Conservation (phyloP, 2,329 filamentous ascomycete genomes). For the Stachybotrys echinatus region DNA sequence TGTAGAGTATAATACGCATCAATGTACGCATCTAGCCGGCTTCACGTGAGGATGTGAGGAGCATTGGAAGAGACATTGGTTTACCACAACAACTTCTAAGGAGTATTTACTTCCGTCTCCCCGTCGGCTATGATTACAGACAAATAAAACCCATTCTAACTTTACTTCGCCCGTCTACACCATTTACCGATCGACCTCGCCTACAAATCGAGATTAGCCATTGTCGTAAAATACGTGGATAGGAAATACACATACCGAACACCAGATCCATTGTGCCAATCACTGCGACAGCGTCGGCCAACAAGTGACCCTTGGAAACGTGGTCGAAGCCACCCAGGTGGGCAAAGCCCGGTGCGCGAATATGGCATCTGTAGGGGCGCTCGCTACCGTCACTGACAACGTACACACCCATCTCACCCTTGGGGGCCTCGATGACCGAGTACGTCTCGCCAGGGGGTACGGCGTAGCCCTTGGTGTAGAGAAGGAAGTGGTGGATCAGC, state of each 20-base stretch:
- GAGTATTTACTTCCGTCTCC: slow-evolving; percentile 31
- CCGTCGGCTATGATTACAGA: slow-evolving; percentile 35
- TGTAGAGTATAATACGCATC: slow-evolving; percentile 10
- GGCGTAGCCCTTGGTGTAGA: slow-evolving; percentile 97
- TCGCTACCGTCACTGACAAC: slow-evolving; percentile 94
- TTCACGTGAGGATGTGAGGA: no score
- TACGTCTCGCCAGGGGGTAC: slow-evolving; percentile 98
- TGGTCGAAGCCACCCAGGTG: slow-evolving; percentile 95
- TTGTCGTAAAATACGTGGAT: not conserved
- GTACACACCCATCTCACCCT: slow-evolving; percentile 99
- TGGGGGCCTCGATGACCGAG: slow-evolving; percentile 96
- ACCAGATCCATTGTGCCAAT: slow-evolving; percentile 88
- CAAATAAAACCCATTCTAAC: slow-evolving; percentile 27
- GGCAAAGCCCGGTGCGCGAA: slow-evolving; percentile 92
- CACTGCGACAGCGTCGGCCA: slow-evolving; percentile 94
- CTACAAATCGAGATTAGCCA: slow-evolving; percentile 34
- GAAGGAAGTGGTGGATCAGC: slow-evolving; percentile 96
- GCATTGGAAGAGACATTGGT: slow-evolving; percentile 10
- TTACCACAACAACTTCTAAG: slow-evolving; percentile 21
- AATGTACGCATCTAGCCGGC: no score
- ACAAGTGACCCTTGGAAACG: slow-evolving; percentile 81
- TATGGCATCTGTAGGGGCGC: slow-evolving; percentile 95
- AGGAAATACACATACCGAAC: slow-evolving; percentile 58
- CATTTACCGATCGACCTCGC: slow-evolving; percentile 56
- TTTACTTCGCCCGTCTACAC: slow-evolving; percentile 13